Evolutionary conservation across 345 rosid species (phyloP).

Genomic region (Xanthoceras sorbifolium): DNA sequence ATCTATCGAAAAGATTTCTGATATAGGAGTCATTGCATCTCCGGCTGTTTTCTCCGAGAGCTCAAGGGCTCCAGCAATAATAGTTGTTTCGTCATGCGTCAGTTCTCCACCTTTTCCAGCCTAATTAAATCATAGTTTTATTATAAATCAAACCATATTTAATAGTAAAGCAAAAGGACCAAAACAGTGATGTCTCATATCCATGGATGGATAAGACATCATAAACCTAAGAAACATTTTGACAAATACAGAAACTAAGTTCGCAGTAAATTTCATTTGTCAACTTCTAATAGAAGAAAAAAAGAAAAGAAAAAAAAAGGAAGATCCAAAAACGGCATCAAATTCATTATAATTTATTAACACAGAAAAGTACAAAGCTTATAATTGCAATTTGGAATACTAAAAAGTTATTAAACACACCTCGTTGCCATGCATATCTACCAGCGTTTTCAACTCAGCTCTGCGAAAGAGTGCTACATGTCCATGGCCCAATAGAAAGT

Average conservation of each 20-base stretch:
- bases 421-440: slow-evolving; percentile 91
- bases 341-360: background rate
- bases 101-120: slow-evolving; percentile 99
- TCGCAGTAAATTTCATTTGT: background rate
- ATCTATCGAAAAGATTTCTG: slow-evolving; percentile 79
- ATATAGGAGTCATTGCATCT: slow-evolving; percentile 90
- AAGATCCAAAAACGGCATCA: background rate
- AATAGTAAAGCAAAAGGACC: background rate
- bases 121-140: slow-evolving; percentile 32
- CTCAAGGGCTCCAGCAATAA: slow-evolving; percentile 98
- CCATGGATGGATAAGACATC: background rate
- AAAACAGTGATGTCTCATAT: background rate
- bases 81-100: slow-evolving; percentile 97
- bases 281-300: background rate
- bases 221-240: background rate
- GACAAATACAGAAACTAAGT: background rate
- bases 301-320: too few relatives aligned
- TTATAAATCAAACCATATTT: background rate
- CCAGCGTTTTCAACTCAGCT: slow-evolving; percentile 99
- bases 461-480: slow-evolving; percentile 93
- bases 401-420: slow-evolving; percentile 38
- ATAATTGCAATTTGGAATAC: background rate
- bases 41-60: slow-evolving; percentile 81
- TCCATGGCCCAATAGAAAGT: slow-evolving; percentile 81
- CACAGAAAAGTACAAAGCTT: slow-evolving; percentile 1